Base-by-base conservation (phyloP, 176 grass and related monocot species). In the Typha latifolia region DNA sequence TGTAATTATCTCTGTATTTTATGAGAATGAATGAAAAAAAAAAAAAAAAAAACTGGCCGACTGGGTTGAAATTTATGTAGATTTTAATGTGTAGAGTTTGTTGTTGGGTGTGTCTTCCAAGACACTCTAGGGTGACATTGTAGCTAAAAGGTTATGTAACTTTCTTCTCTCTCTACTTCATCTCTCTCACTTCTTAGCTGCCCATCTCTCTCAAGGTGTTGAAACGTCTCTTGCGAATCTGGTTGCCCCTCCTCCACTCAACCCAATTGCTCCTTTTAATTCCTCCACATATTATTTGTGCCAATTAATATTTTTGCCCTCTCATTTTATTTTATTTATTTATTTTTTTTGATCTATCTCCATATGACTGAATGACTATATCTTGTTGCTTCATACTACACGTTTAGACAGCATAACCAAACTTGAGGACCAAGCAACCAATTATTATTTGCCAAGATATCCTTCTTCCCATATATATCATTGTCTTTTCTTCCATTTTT, bases 221-320 rank as follows among this genome's bases (percentile, higher is more conserved):
- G 83, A 82, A 74, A 92, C 72, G 85, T 89, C 93, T 74, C 66
- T 57, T 62, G 57, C 80, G 85, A 85, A 96, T 85, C 93, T 48
- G 77, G 81, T 97, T 97, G 85, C 85, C 85, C 85, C 75, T 69
- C 76, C 83, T 80, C 85, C 76, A 97, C 93, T 92, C 93, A 90
- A 97, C 69, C 81, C 63, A 66, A 43, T 69, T 73, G 78, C 81
- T 1, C 70, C 51, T 29, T 47, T 70, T 32, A 61, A 27, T 49
- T 61, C 6, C 47, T 62, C 74, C 11, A 13, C 49, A n/a, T 12
- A 3, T 32, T 12, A 37, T 22, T 22, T 22, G 51, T 55, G 51
- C 51, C 14, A 16, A 16, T 55, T 43, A 55, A 55, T 1, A 16
- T 55, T 55, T 55, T 4, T 55, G 7, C 0, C 14, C 1, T 55